Percentiles rank a stretch among this genome's conserved stretches.
Evolutionary conservation across 768 basidiomycete genomes (phyloP).

Genomic region (Boletus reticuloceps): DNA sequence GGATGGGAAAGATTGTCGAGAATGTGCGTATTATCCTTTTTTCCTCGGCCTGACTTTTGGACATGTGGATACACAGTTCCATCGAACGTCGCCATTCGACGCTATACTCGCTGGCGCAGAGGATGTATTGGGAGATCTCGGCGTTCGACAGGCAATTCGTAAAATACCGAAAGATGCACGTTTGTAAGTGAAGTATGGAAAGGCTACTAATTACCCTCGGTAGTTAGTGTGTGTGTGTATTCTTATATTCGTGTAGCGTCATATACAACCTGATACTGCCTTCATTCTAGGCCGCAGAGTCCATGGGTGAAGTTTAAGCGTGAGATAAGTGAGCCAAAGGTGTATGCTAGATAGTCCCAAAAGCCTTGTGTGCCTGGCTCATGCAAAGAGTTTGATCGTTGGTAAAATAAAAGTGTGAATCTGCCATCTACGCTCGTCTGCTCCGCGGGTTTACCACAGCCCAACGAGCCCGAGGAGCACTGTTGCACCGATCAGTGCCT

Average conservation of each 20-base stretch:
- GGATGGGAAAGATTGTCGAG: slow-evolving; percentile 84
- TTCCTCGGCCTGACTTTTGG: not conserved
- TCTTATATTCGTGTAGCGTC: not conserved
- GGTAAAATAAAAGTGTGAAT: not conserved
- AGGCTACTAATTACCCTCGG: not conserved
- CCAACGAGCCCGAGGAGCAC: slow-evolving; percentile 6
- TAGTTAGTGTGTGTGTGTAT: not conserved
- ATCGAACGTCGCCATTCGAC: slow-evolving; percentile 81
- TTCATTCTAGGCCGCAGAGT: not conserved
- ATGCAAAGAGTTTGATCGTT: not conserved
- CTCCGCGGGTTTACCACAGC: slow-evolving; percentile 8
- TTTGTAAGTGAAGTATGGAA: slow-evolving; percentile 29
- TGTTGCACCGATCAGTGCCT: slow-evolving; percentile 1
- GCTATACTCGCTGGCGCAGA: slow-evolving; percentile 81
- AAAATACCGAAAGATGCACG: slow-evolving; percentile 58
- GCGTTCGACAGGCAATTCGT: slow-evolving; percentile 70
- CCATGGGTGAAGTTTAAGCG: not conserved
- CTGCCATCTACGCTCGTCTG: not conserved
- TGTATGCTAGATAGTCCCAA: slow-evolving; percentile 9
- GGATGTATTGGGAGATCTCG: slow-evolving; percentile 71
- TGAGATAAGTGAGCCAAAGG: slow-evolving; percentile 1
- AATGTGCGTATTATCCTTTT: slow-evolving; percentile 49
- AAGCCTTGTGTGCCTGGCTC: not conserved
- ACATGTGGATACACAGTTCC: slow-evolving; percentile 48
- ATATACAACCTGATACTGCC: slow-evolving; percentile 8